Base-by-base conservation (phyloP, 1,284 basidiomycete species). In the Leccinum angustisporum region DNA sequence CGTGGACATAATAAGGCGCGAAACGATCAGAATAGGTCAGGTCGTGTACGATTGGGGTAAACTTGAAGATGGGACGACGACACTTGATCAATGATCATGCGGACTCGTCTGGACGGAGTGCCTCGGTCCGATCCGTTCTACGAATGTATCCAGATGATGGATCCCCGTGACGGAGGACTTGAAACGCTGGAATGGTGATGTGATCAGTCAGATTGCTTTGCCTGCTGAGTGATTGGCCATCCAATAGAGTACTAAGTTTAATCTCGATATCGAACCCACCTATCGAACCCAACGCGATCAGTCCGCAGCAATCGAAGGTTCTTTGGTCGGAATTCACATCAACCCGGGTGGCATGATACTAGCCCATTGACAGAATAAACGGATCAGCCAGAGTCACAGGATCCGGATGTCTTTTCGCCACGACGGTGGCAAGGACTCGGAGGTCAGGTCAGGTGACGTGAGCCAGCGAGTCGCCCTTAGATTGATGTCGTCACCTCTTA, bases 381-480 rank as follows among this genome's bases (percentile, higher is more conserved):
- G 31, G 52, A 27, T 25, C 14, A 21, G 33, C 13, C 9, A 40
- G 33, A 34, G 2, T 34, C 11, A 34, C 33, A 34, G 0, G 33
- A 34, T 11, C 33, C 60, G 46, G 62, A 52, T 51, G 43, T 14
- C 6, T 38, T 38, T 38, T 38, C 36, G 14, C 7, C 36, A 38
- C 36, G 36, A 38, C 14, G n/a, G n/a, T n/a, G 36, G 36, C 36
- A 38, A 14, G 36, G n/a, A 59, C 30, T 8, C 30, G 30, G 34
- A 13, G 34, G 34, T 36, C 5, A 34, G 34, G 11, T 5, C 34
- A 36, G 52, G n/a, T 48, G 76, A 89, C 25, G 18, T 50, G 48
- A 27, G 4, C 48, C 48, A 61, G 5, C 40, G n/a, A n/a, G n/a
- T 40, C 16, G 43, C 5, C 13, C 21, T 50, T 14, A 21, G 36